Base-by-base conservation (phyloP, 2,329 filamentous ascomycete genomes). In the Metarhizium rileyi region DNA sequence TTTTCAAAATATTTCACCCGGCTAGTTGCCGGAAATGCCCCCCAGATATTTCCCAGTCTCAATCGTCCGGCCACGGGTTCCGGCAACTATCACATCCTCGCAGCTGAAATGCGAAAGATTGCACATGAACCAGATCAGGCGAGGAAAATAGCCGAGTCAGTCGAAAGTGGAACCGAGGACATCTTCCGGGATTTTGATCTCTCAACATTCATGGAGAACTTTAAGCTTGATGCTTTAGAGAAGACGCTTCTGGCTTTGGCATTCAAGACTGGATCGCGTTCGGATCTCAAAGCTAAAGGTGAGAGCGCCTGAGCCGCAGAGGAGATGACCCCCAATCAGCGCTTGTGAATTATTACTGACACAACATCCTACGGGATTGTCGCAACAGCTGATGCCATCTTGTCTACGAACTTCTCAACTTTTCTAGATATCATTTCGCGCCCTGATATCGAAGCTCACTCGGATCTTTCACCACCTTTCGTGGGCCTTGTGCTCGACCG, bases 161-260 rank as follows among this genome's bases (percentile, higher is more conserved):
- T 98, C 63, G 90, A 96, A 67, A 85, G 83, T 2, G 87, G 83
- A 20, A 91, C 93, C 57, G 90, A 93, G 59, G 91, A 98, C 59
- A 81, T 95, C 53, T 96, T 95, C 66, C 86, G 90, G 51, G 91
- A 97, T 64, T 96, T 98, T 61, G 91, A 98, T 64, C 78, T 98
- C n/a, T 86, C 87, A 2, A 87, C 86, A 2, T 97, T 98, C 64
- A 84, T 97, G 76, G 87, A 95, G 55, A 90, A 97, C 66, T 98
- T 98, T 74, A 90, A 90, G 64, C 77, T 96, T 48, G 90, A 96
- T 69, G 83, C 89, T 9, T 68, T 96, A 44, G 83, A 90, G 61
- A 95, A 95, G 74, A 87, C 88, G 38, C 80, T 94, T 53, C 76
- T 98, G 55, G 88, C 89, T 46, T 74, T 96, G 50, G 89, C 91